phyloP scores from a whole-genome alignment of 2,329 filamentous ascomycete genomes.

The Arthrobotrys megalospora region DNA sequence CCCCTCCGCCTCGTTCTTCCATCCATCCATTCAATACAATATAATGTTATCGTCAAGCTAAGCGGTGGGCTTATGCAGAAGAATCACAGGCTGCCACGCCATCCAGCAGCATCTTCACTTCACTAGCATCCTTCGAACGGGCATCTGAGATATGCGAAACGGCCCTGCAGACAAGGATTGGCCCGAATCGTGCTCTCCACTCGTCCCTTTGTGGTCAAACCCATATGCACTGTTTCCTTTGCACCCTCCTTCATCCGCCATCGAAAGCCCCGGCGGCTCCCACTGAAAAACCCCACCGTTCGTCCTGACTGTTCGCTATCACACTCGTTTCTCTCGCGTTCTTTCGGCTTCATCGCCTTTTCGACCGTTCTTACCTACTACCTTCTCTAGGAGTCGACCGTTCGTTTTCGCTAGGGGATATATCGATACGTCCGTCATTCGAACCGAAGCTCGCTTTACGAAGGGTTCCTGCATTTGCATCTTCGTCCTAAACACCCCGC shows the following conservation, averaged over 20 bases:
- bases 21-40: too few relatives aligned
- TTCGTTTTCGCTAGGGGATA: not conserved
- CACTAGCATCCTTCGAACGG: too few relatives aligned
- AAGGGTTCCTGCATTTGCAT: constrained; percentile 43
- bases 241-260: not conserved
- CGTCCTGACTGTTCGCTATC: not conserved
- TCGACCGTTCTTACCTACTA: not conserved
- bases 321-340: not conserved
- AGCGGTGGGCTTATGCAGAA: too few relatives aligned
- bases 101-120: too few relatives aligned
- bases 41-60: too few relatives aligned
- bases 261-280: not conserved
- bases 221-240: constrained; percentile 18
- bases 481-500: constrained; percentile 14
- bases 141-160: not conserved
- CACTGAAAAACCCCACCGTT: not conserved
- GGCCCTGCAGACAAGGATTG: constrained; percentile 13
- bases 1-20: too few relatives aligned
- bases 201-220: constrained; percentile 12
- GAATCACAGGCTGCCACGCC: too few relatives aligned
- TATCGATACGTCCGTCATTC: not conserved
- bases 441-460: not conserved
- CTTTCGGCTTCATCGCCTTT: constrained; percentile 1
- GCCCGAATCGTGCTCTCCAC: not conserved
- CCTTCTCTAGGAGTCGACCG: not conserved